Conservation (phyloP, 345 rosid species). For the Rhodamnia argentea region DNA sequence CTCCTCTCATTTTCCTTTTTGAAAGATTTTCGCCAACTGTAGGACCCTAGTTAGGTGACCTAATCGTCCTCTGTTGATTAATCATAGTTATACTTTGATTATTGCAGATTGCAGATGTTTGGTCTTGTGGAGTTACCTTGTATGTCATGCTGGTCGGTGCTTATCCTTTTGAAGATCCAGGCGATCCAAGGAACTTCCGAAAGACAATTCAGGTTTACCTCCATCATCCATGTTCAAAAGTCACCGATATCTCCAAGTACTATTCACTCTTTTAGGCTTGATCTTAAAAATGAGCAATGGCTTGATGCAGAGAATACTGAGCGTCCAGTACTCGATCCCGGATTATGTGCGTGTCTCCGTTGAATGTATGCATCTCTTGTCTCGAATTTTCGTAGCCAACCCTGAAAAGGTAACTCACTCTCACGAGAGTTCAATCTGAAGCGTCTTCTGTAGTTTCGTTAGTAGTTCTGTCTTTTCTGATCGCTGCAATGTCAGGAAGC, state of each 20-base stretch:
- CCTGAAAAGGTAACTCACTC: slow-evolving; percentile 53
- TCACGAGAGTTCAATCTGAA: neutral
- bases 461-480: neutral
- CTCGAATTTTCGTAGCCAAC: slow-evolving; percentile 68
- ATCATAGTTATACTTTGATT: neutral
- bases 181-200: slow-evolving; percentile 67
- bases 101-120: slow-evolving; percentile 66
- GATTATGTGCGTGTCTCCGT: slow-evolving; percentile 69
- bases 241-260: neutral
- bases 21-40: neutral
- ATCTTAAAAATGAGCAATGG: neutral
- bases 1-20: neutral
- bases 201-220: slow-evolving; percentile 55
- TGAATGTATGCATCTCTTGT: slow-evolving; percentile 72
- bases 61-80: neutral
- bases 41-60: neutral
- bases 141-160: slow-evolving; percentile 87
- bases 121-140: slow-evolving; percentile 86
- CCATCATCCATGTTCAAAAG: neutral
- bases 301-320: slow-evolving; percentile 71
- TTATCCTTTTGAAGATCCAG: slow-evolving; percentile 81
- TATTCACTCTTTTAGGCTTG: neutral
- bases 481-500: neutral
- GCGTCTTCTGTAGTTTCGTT: neutral
- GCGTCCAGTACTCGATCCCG: slow-evolving; percentile 81